Base-by-base conservation (phyloP, 169 alveolate species). In the Besnoitia besnoiti region DNA sequence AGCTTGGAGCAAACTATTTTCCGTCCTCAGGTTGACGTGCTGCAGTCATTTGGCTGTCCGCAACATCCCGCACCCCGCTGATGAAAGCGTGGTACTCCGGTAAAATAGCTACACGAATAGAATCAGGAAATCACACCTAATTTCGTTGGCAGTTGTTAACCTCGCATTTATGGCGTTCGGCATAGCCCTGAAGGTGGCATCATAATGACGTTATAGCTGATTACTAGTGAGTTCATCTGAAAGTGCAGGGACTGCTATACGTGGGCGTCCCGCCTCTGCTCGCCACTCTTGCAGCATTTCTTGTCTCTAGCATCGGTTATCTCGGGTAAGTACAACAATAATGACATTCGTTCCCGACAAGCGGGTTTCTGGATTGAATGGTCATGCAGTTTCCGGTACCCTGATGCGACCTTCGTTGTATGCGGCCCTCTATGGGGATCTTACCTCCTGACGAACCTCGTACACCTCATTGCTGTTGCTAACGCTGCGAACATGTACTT, bases 81-180 rank as follows among this genome's bases (percentile, higher is more conserved):
- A 88, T 88, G 92, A 88, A 67, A 33, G 44, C 50, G 21, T 88
- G 92, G 92, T 88, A 67, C 50, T 44, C 85, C 21, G 92, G 92
- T 88, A 62, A n/a, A 0, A 50, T 33, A 21, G 30, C 47, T 16
- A 12, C 42, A 24, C 49, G 21, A 14, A 0, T 59, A 19, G 24
- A 16, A 42, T 2, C 39, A 33, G 19, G 8, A 46, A 16, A 55
- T 39, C 40, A 37, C 19, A 35, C 39, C 0, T 0, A 3, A 37
- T 19, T 33, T 30, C 5, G 1, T 7, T 8, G 5, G 76, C 92
- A 88, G 92, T 87, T 12, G 62, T 88, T 47, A 88, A 88, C 50
- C 75, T 88, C 21, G 92, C 87, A 2, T 88, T 88, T 33, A 88
- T 88, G 76, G 92, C 92, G 67, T 62, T 73, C 61, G 92, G 87